phyloP scores from a whole-genome alignment of 2,329 filamentous ascomycete genomes.

The Cladosporium sp. region DNA sequence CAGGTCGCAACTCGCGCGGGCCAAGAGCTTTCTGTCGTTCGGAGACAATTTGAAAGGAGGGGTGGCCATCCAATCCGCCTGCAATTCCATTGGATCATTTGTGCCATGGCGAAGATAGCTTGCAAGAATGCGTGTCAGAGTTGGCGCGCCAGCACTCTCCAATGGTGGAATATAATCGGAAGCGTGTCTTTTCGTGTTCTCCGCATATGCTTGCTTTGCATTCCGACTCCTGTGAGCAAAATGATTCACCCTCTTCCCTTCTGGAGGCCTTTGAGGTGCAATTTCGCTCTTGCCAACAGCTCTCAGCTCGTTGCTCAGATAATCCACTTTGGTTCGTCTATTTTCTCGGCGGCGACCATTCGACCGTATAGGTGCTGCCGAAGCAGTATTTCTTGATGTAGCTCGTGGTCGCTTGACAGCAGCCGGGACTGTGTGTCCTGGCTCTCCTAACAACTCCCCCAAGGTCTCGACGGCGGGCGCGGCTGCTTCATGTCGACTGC shows the following conservation, averaged over 20 bases:
- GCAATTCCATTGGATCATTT: background rate
- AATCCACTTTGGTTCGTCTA: constrained; percentile 7
- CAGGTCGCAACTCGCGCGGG: constrained; percentile 20
- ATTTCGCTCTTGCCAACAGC: background rate
- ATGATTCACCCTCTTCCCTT: background rate
- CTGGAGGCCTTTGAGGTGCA: constrained; percentile 8
- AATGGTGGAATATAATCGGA: background rate
- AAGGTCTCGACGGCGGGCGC: background rate
- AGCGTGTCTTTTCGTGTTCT: constrained; percentile 18
- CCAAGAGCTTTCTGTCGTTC: constrained; percentile 22
- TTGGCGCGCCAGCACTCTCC: constrained; percentile 7
- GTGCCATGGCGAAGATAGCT: constrained; percentile 22
- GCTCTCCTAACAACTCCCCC: background rate
- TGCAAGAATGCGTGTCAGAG: constrained; percentile 23
- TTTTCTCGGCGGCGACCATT: constrained; percentile 1
- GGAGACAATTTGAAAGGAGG: constrained; percentile 3
- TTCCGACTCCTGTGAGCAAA: background rate
- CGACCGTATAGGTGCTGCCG: background rate
- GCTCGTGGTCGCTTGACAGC: background rate
- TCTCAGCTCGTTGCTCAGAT: constrained; percentile 4
- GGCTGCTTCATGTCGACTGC: background rate
- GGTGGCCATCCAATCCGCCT: background rate
- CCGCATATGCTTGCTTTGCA: background rate
- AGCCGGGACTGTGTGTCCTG: background rate
- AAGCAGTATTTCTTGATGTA: background rate